phyloP scores from a whole-genome alignment of 352 stramenopile species.

The Phytophthora palmivora region DNA sequence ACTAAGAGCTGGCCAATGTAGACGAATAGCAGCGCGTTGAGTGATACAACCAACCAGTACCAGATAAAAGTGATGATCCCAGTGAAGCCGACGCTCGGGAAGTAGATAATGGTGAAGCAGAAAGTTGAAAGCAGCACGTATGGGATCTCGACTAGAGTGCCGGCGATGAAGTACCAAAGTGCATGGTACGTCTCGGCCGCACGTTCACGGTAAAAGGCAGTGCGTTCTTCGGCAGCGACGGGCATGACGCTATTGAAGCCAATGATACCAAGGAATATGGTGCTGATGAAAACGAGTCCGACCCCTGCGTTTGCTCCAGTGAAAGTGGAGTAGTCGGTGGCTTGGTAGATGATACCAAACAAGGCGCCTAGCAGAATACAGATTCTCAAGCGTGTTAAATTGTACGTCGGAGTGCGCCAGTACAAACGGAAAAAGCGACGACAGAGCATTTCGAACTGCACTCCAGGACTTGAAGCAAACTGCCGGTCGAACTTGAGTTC shows the following conservation, averaged over 20 bases:
- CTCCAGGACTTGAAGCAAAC: conserved; percentile 33
- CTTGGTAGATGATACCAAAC: conserved; percentile 77
- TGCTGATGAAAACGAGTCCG: too few relatives aligned
- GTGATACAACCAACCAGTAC: conserved; percentile 53
- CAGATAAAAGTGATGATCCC: conserved; percentile 40
- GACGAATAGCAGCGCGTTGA: conserved; percentile 56
- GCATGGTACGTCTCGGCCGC: conserved; percentile 92
- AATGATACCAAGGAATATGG: too few relatives aligned
- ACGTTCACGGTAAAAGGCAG: too few relatives aligned
- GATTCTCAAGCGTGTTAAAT: conserved; percentile 77
- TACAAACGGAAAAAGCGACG: conserved; percentile 63
- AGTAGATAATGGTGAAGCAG: conserved; percentile 41
- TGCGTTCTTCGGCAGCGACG: too few relatives aligned
- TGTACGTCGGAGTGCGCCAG: conserved; percentile 84
- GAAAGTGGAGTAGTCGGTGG: conserved; percentile 60
- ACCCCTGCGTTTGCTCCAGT: too few relatives aligned
- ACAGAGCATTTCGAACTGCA: conserved; percentile 57
- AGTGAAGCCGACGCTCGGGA: conserved; percentile 54
- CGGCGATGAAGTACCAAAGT: conserved; percentile 81
- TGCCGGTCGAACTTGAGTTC: conserved; percentile 53
- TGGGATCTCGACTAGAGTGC: too few relatives aligned
- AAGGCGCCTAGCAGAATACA: conserved; percentile 73
- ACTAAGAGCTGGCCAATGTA: conserved; percentile 60
- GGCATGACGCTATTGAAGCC: too few relatives aligned
- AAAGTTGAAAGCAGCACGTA: too few relatives aligned